phyloP scores from a whole-genome alignment of 768 basidiomycete species.

The Termitomyces sp. region DNA sequence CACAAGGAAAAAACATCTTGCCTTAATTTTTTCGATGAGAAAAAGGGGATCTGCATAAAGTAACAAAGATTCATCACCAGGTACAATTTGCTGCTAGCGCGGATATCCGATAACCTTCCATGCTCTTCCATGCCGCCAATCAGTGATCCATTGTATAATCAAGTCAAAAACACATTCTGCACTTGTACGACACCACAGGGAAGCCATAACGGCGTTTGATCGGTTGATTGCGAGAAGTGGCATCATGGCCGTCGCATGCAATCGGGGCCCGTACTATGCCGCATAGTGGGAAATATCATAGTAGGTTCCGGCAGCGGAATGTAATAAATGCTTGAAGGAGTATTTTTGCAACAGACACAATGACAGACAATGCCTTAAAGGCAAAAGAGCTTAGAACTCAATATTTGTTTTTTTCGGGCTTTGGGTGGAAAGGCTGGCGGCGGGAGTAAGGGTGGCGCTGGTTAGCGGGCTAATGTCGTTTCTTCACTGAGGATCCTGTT shows the following conservation, averaged over 20 bases:
- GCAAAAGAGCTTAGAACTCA: not conserved
- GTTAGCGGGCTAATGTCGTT: not conserved
- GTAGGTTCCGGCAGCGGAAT: not conserved
- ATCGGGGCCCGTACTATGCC: not conserved
- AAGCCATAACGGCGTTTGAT: not conserved
- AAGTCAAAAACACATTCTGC: not conserved
- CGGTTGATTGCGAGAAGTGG: not conserved
- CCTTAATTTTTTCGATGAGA: not conserved
- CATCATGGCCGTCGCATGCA: not conserved
- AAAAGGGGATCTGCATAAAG: not conserved
- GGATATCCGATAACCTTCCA: not conserved
- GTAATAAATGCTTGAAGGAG: not conserved
- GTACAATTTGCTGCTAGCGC: not conserved
- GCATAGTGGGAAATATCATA: not conserved
- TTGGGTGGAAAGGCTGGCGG: not conserved
- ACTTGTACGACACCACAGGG: not conserved
- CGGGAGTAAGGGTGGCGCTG: not conserved
- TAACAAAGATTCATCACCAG: not conserved
- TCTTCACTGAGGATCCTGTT: not conserved
- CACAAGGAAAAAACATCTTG: not conserved
- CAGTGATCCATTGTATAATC: not conserved
- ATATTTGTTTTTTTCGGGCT: not conserved
- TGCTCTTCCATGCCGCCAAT: not conserved
- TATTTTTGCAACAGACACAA: not conserved
- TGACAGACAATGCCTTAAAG: not conserved